Base-by-base conservation (phyloP, 805 yeast genomes). In the Candida alai region DNA sequence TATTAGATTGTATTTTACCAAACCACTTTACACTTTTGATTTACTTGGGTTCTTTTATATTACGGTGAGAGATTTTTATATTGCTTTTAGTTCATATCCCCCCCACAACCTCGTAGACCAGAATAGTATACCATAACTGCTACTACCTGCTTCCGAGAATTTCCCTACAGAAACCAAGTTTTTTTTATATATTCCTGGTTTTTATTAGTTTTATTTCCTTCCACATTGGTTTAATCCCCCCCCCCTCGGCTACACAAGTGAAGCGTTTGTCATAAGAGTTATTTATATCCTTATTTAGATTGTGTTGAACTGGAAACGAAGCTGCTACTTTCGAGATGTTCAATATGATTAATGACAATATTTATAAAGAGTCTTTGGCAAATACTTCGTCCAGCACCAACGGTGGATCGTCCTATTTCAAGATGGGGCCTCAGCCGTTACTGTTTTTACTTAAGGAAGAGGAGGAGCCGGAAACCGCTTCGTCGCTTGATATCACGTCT, bases 281-380 rank as follows among this genome's bases (percentile, higher is more conserved):
- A 18, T 16, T 30, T 33, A 24, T 21, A 28, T 32, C 28, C 30
- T 25, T 37, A 37, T 37, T 37, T 34, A 37, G 41, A 33, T 37
- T 28, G 29, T 37, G 28, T 37, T 30, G 22, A 25, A 30, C n/a
- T n/a, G n/a, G n/a, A n/a, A 20, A 19, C 19, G 18, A 23, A 17
- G 20, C 19, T 26, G 8, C n/a, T n/a, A n/a, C n/a, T n/a, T n/a
- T n/a, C n/a, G n/a, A n/a, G n/a, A 21, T 21, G 12, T n/a, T 26
- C 24, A 34, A 37, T 36, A 37, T 37, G 41, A 37, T 37, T 25
- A 28, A 37, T 34, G 41, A 37, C 32, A 37, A 37, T 34, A 37
- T 30, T 37, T 35, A 34, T 35, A 34, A 31, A 20, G 24, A 34
- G 26, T 25, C 32, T 19, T 30, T 37, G 24, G 33, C 23, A 21